Evolutionary conservation across 73 alveolate genomes (phyloP).

Genomic region (Loxodes magnus): DNA sequence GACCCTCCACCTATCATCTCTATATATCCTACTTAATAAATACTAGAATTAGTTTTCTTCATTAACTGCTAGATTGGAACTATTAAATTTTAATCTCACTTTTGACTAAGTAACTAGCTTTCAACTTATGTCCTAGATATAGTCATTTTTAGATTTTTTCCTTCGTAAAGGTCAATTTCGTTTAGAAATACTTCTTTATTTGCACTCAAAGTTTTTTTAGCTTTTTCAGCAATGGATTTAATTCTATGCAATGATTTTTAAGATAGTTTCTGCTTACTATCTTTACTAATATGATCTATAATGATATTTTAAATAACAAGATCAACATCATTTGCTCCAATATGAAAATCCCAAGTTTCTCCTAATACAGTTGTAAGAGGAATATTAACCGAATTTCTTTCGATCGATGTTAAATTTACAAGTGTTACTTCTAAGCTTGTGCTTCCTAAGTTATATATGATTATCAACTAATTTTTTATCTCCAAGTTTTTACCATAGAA

Average conservation of each 20-base stretch:
- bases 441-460: conserved; percentile 91
- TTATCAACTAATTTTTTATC: conserved; percentile 23
- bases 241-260: conserved; percentile 49
- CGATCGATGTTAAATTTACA: conserved; percentile 24
- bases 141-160: conserved; percentile 47
- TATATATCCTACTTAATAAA: conserved; percentile 55
- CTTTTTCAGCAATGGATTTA: conserved; percentile 31
- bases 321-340: conserved; percentile 49
- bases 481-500: conserved; percentile 73
- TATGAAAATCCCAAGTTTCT: conserved; percentile 24
- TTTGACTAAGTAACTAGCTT: conserved; percentile 28
- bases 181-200: conserved; percentile 71
- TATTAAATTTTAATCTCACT: conserved; percentile 21
- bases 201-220: conserved; percentile 87
- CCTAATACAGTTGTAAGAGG: conserved; percentile 24
- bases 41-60: conserved; percentile 46
- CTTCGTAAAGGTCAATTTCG: conserved; percentile 63
- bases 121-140: conserved; percentile 72
- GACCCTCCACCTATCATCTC: conserved; percentile 96
- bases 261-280: not conserved
- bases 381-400: not conserved
- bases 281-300: conserved; percentile 20
- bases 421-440: conserved; percentile 69
- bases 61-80: conserved; percentile 64
- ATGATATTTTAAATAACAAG: conserved; percentile 25